Percentiles rank a stretch among this genome's conserved stretches.
These are phyloP conservation scores for Stellera chamaejasme DNA, from an alignment of 345 rosid genomes.

Conservation along the genomic window DNA sequence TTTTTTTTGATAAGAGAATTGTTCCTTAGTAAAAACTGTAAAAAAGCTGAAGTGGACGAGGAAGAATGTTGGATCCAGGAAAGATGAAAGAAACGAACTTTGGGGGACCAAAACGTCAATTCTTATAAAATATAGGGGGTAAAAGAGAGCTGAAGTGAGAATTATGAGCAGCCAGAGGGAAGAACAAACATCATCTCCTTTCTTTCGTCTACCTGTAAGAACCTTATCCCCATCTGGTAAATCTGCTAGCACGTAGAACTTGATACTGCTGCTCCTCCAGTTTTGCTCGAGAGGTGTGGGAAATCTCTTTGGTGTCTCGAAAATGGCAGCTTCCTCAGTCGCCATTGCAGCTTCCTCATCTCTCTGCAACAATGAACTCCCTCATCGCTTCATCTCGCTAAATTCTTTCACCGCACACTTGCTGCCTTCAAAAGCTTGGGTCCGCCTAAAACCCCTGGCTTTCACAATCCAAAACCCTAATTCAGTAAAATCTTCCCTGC, in stretches of 20 bases:
- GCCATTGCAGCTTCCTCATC: slow-evolving; percentile 27
- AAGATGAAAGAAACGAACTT: no score
- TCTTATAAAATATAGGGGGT: no score
- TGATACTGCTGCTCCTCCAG: neutral
- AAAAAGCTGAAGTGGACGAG: no score
- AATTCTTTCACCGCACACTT: slow-evolving; percentile 16
- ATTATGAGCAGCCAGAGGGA: no score
- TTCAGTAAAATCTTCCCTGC: slow-evolving; percentile 12
- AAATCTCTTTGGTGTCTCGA: neutral
- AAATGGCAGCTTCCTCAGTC: slow-evolving; percentile 17
- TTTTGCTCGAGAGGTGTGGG: neutral
- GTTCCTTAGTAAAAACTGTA: no score
- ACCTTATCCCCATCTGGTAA: neutral
- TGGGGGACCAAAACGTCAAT: no score
- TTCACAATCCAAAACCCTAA: slow-evolving; percentile 25
- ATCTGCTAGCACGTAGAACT: neutral
- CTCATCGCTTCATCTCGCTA: slow-evolving; percentile 14
- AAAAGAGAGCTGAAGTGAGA: no score
- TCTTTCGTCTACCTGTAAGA: neutral
- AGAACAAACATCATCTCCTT: no score
- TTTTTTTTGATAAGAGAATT: no score
- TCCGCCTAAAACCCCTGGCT: slow-evolving; percentile 30
- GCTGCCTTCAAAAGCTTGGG: slow-evolving; percentile 20
- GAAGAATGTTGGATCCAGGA: no score
- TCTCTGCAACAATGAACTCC: slow-evolving; percentile 16